Conservation (phyloP, 1,284 basidiomycete species). For the Ganoderma boninense region DNA sequence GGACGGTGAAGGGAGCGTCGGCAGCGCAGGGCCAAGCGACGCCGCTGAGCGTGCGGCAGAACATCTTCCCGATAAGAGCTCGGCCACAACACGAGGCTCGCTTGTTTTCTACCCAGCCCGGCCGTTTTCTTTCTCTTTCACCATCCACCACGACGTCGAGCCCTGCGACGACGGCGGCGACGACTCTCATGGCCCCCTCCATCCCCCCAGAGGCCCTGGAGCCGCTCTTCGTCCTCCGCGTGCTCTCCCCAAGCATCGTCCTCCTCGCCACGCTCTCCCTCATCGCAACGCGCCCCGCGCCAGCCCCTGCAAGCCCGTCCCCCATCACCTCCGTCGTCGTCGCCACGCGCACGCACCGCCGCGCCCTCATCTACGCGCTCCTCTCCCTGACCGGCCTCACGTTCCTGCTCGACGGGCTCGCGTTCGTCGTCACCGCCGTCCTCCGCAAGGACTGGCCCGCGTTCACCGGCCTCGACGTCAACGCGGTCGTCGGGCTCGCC, state of each 20-base stretch:
- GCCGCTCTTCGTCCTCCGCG: conserved; percentile 62
- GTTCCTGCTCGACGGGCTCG: conserved; percentile 85
- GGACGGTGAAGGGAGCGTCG: conserved; percentile 7
- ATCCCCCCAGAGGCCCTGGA: conserved; percentile 29
- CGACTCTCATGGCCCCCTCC: conserved; percentile 31
- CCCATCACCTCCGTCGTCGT: conserved; percentile 81
- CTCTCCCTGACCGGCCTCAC: conserved; percentile 80
- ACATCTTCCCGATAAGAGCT: conserved; percentile 36
- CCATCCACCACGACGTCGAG: conserved; percentile 42
- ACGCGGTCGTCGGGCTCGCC: conserved; percentile 69
- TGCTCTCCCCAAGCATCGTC: conserved; percentile 70
- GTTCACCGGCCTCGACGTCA: conserved; percentile 73
- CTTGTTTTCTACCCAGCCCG: conserved; percentile 28
- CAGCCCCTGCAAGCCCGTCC: conserved; percentile 53
- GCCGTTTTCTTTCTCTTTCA: conserved; percentile 35
- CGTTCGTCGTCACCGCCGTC: conserved; percentile 71
- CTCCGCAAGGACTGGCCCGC: conserved; percentile 70
- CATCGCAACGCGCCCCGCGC: conserved; percentile 55
- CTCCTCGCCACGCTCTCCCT: conserved; percentile 68
- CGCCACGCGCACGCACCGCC: conserved; percentile 73
- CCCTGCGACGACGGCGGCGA: conserved; percentile 41
- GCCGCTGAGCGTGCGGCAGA: conserved; percentile 28
- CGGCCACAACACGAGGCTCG: conserved; percentile 35
- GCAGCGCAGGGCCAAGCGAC: conserved; percentile 31
- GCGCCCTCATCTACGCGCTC: conserved; percentile 72